These are phyloP conservation scores for Decorospora gaudefroyi DNA, from an alignment of 2,329 filamentous ascomycete genomes.

Conservation along the genomic window DNA sequence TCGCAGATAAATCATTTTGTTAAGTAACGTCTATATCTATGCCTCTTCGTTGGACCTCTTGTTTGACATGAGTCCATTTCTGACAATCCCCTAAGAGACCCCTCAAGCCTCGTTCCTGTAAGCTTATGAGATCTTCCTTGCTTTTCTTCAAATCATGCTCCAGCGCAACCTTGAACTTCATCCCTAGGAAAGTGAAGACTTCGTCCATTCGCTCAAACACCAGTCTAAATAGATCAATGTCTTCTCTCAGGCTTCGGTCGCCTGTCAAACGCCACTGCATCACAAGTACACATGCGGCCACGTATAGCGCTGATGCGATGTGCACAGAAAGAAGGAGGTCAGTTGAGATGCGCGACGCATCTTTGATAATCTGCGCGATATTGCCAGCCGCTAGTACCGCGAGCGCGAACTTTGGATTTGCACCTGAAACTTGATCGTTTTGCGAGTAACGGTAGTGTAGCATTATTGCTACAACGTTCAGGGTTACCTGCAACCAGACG, in stretches of 20 bases:
- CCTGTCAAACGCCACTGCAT: slow-evolving; percentile 35
- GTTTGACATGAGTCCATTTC: slow-evolving; percentile 26
- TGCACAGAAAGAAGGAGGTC: slow-evolving; percentile 35
- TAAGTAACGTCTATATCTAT: slow-evolving; percentile 15
- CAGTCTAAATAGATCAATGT: slow-evolving; percentile 33
- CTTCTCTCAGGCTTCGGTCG: slow-evolving; percentile 26
- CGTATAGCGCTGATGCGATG: slow-evolving; percentile 29
- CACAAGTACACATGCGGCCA: slow-evolving; percentile 31
- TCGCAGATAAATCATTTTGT: not conserved
- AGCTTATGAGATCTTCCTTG: slow-evolving; percentile 13
- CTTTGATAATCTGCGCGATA: slow-evolving; percentile 34
- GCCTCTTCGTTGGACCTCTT: slow-evolving; percentile 21
- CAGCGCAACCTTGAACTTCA: slow-evolving; percentile 37
- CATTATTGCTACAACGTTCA: slow-evolving; percentile 33
- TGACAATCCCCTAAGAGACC: slow-evolving; percentile 38
- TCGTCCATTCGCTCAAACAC: slow-evolving; percentile 40
- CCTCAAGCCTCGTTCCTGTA: slow-evolving; percentile 29
- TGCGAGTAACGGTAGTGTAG: slow-evolving; percentile 28
- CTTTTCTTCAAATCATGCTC: slow-evolving; percentile 26
- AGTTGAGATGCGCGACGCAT: slow-evolving; percentile 32
- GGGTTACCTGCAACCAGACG: slow-evolving; percentile 33
- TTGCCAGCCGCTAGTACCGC: slow-evolving; percentile 34
- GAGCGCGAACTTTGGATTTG: slow-evolving; percentile 13
- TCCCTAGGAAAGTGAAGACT: slow-evolving; percentile 29
- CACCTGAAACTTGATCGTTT: not conserved